These are phyloP conservation scores for Monosporascus sp. DNA, from an alignment of 2,329 filamentous ascomycete species.

Conservation along the genomic window DNA sequence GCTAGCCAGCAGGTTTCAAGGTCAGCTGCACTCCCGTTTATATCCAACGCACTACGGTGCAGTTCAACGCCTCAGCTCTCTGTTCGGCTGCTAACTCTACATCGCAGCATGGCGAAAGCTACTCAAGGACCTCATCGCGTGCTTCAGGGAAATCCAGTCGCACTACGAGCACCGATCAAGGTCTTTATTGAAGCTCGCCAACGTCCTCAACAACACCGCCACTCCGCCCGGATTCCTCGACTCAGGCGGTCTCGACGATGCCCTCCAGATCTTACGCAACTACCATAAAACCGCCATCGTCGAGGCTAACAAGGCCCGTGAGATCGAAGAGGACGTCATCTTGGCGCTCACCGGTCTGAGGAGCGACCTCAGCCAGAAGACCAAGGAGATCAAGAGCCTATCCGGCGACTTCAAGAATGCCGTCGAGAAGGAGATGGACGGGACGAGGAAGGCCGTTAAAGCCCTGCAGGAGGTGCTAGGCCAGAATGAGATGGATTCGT, in stretches of 20 bases:
- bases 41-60: not conserved
- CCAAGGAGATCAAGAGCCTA: slow-evolving; percentile 94
- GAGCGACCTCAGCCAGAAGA: slow-evolving; percentile 88
- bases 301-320: slow-evolving; percentile 82
- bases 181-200: slow-evolving; percentile 73
- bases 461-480: slow-evolving; percentile 77
- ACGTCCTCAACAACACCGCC: slow-evolving; percentile 74
- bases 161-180: slow-evolving; percentile 86
- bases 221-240: slow-evolving; percentile 71
- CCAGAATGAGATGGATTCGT: slow-evolving; percentile 71
- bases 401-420: slow-evolving; percentile 95
- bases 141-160: slow-evolving; percentile 86
- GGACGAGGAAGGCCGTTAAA: slow-evolving; percentile 72
- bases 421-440: slow-evolving; percentile 91
- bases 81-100: slow-evolving; percentile 1
- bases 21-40: slow-evolving; percentile 41
- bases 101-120: slow-evolving; percentile 83
- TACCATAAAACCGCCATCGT: slow-evolving; percentile 76
- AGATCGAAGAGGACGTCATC: slow-evolving; percentile 90
- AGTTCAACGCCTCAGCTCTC: not conserved
- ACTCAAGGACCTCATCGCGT: slow-evolving; percentile 87
- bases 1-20: slow-evolving; percentile 82
- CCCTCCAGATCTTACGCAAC: slow-evolving; percentile 70
- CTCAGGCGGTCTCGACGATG: slow-evolving; percentile 82
- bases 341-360: slow-evolving; percentile 78